Evolutionary conservation across 345 rosid species (phyloP), one percentile per base, ranked within the genome.

Genomic region (Excoecaria agallocha): DNA sequence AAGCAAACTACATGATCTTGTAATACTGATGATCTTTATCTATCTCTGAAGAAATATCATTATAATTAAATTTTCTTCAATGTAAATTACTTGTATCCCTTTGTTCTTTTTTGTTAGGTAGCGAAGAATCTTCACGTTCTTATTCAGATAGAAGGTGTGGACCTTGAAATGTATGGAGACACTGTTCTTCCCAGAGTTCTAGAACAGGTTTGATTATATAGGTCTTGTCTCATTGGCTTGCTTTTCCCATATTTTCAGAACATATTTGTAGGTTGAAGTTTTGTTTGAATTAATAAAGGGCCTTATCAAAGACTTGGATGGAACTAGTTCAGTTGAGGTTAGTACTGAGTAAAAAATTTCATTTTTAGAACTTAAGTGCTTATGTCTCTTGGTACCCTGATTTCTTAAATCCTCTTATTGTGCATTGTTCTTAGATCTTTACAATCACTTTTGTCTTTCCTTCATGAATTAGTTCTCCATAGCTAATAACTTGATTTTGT

Each of bases 1-100:
- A 90, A 92, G 88, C 86, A 97, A 93, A 91, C 97, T 95, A 59
- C 98, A 98, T 49, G 99, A 95, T 89, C 99, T 95, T 90, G 99
- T 95, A 95, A 93, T 81, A 69, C 79, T 86, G 74, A 68, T 85
- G 76, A 79, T 84, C 79, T 64, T 43, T 79, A 77, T 66, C 81
- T 88, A 82, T 89, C 83, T 78, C 81, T 86, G 70, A 81, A 74
- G 72, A 78, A 72, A 78, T 69, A 75, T 66, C 80, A 83, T 69
- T 67, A 77, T 77, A 63, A 75, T 58, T 49, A 78, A 80, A 77
- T 64, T 56, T 78, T 48, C 81, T 77, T 76, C 39, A 72, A 69
- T 57, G 82, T 75, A 75, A 71, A 77, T n/a, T n/a, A n/a, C 78
- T 66, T 77, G 57, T 69, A 71, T 72, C 73, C 55, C 55, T 81